phyloP scores from a whole-genome alignment of 768 basidiomycete species.

The Russula abietina region DNA sequence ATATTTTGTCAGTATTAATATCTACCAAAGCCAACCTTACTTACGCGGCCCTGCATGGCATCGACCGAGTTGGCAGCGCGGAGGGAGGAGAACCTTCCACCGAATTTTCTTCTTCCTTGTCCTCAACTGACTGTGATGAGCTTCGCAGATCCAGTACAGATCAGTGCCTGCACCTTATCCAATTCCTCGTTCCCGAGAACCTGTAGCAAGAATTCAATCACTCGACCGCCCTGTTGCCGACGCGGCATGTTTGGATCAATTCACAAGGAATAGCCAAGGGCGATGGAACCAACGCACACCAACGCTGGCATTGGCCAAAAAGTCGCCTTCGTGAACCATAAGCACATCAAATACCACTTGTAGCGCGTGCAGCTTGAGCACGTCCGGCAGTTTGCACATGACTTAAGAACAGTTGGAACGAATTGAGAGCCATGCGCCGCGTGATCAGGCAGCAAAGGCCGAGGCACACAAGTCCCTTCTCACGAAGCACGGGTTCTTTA shows the following conservation, averaged over 20 bases:
- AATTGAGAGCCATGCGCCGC: slow-evolving; percentile 58
- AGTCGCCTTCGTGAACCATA: slow-evolving; percentile 71
- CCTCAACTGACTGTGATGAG: no score
- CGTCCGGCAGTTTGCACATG: slow-evolving; percentile 61
- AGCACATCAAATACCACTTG: slow-evolving; percentile 80
- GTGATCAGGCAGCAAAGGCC: slow-evolving; percentile 86
- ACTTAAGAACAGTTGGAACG: slow-evolving; percentile 74
- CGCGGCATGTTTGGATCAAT: background rate
- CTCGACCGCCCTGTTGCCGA: slow-evolving; percentile 41
- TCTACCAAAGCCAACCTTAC: no score
- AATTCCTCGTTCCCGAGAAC: slow-evolving; percentile 50
- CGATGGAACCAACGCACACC: slow-evolving; percentile 24
- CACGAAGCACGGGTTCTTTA: slow-evolving; percentile 75
- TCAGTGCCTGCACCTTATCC: slow-evolving; percentile 62
- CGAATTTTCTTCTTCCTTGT: no score
- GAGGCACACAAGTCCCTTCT: slow-evolving; percentile 73
- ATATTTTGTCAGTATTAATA: no score
- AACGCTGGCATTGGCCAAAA: slow-evolving; percentile 45
- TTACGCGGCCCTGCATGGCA: no score
- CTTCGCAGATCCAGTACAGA: slow-evolving; percentile 86
- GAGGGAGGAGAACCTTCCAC: no score
- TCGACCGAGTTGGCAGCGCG: no score
- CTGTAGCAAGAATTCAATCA: slow-evolving; percentile 61
- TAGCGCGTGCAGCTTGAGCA: slow-evolving; percentile 62
- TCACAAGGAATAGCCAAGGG: background rate